A percentile compares a stretch with the other conserved stretches of the same genome.
These are phyloP conservation scores for Pythium scleroteichum DNA, from an alignment of 352 stramenopile genomes.

Conservation along the genomic window DNA sequence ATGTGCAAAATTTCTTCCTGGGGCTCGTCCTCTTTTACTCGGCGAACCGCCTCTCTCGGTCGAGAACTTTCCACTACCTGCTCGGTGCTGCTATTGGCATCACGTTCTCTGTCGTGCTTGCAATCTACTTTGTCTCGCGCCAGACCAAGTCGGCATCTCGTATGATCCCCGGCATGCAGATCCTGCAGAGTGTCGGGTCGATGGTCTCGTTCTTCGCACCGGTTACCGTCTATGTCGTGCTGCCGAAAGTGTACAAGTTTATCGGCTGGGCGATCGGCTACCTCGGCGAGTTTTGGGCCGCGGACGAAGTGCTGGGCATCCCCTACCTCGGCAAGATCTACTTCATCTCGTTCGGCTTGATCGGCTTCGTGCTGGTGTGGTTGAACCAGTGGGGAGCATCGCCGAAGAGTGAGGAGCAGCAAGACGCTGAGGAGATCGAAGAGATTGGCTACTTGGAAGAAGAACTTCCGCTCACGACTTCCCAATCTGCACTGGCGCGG, in stretches of 20 bases:
- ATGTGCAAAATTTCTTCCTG: slow-evolving; percentile 75
- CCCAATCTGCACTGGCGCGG: slow-evolving; percentile 62
- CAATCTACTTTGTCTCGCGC: slow-evolving; percentile 78
- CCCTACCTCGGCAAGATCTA: slow-evolving; percentile 87
- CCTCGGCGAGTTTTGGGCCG: slow-evolving; percentile 62
- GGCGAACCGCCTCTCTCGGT: slow-evolving; percentile 61
- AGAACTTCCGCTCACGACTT: slow-evolving; percentile 58
- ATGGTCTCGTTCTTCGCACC: slow-evolving; percentile 72
- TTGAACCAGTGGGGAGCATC: slow-evolving; percentile 85
- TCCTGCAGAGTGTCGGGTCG: slow-evolving; percentile 69
- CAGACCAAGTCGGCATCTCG: slow-evolving; percentile 70
- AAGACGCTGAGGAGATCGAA: slow-evolving; percentile 66
- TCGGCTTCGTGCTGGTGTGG: slow-evolving; percentile 76
- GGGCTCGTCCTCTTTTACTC: slow-evolving; percentile 73
- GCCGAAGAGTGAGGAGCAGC: slow-evolving; percentile 41
- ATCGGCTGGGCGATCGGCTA: slow-evolving; percentile 62
- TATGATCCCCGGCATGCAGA: slow-evolving; percentile 66
- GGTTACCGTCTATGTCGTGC: slow-evolving; percentile 74
- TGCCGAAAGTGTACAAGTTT: slow-evolving; percentile 72
- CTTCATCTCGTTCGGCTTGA: slow-evolving; percentile 74
- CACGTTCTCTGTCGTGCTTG: slow-evolving; percentile 74
- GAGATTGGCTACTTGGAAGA: slow-evolving; percentile 72
- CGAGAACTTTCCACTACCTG: slow-evolving; percentile 79
- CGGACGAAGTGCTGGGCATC: slow-evolving; percentile 69
- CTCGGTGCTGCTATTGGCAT: slow-evolving; percentile 68